phyloP scores from a whole-genome alignment of 2,329 filamentous ascomycete genomes.

The Neodidymelliopsis sp. region DNA sequence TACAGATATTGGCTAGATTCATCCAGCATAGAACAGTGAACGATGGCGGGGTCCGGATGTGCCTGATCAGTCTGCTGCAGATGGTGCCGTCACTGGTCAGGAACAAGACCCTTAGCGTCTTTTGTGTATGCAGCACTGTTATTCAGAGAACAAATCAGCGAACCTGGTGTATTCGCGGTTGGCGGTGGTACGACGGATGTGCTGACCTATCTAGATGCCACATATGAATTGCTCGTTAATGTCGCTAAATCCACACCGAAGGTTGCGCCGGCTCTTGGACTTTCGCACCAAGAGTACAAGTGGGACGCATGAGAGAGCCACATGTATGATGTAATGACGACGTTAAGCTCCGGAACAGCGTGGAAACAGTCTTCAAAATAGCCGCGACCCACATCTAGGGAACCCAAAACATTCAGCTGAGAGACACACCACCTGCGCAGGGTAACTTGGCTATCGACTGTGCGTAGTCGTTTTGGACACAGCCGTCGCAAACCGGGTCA shows the following conservation, averaged over 20 bases:
- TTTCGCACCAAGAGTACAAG: conserved; percentile 3
- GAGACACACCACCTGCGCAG: conserved; percentile 1
- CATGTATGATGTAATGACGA: conserved; percentile 17
- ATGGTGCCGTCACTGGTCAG: conserved; percentile 27
- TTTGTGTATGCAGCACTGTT: conserved; percentile 13
- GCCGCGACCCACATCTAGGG: conserved; percentile 5
- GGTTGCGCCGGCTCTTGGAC: conserved; percentile 1
- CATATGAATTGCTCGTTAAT: conserved; percentile 4
- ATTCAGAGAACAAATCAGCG: conserved; percentile 38
- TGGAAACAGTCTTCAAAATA: conserved; percentile 9
- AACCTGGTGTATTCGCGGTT: conserved; percentile 27
- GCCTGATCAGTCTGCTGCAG: conserved; percentile 22
- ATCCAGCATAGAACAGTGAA: conserved; percentile 27
- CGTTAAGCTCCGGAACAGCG: conserved; percentile 13
- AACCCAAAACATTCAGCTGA: background rate
- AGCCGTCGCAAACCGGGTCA: conserved; percentile 1
- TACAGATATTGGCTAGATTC: conserved; percentile 26
- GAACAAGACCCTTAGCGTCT: conserved; percentile 26
- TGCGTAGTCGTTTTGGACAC: too few relatives aligned
- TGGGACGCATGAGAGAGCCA: conserved; percentile 1
- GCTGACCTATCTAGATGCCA: conserved; percentile 21
- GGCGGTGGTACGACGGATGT: conserved; percentile 29
- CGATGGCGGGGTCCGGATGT: conserved; percentile 25
- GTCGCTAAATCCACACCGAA: background rate
- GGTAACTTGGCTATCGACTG: too few relatives aligned